Evolutionary conservation across 768 basidiomycete species (phyloP), one percentile per base, ranked within the genome.

Genomic region (Pluteus cervinus): DNA sequence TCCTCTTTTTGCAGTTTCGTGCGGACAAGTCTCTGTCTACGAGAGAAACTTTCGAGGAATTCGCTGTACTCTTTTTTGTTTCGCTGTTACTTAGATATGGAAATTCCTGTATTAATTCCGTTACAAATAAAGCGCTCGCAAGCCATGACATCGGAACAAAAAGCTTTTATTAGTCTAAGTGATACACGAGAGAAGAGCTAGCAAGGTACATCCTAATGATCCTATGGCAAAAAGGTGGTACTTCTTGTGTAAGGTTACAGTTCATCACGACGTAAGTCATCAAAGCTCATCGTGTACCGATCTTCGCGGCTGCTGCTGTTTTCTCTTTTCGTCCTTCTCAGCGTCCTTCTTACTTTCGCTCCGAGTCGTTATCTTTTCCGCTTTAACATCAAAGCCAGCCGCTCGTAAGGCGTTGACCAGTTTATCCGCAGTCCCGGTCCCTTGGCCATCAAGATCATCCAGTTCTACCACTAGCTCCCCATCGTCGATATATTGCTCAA

Each of bases 321-420:
- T 37, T 51, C 15, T 33, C 12, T 36, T 15, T 40, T 24, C 32
- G 12, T n/a, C 34, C 29, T 33, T 28, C 23, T 37, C 23, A 7
- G 18, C 20, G 16, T 42, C 21, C 23, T 28, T 33, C 9, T 17
- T 31, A n/a, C n/a, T n/a, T n/a, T n/a, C n/a, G n/a, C n/a, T n/a
- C 29, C 23, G 42, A 24, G 28, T 28, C 20, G 28, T 21, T n/a
- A 24, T 17, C 32, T 36, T 42, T 22, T 61, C 63, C 35, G 57
- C 60, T 33, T 59, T 62, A 45, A 75, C 60, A 43, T 79, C 69
- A 46, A 63, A 66, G 3, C 77, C 74, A 14, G 71, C 75, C 17
- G 66, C 71, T 17, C 71, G 71, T 29, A 85, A 53, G 25, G 68
- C 64, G 10, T 75, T 68, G 26, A 64, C 61, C 30, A 82, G 55